phyloP scores from a whole-genome alignment of 805 yeast species.

The Yarrowia keelungensis region DNA sequence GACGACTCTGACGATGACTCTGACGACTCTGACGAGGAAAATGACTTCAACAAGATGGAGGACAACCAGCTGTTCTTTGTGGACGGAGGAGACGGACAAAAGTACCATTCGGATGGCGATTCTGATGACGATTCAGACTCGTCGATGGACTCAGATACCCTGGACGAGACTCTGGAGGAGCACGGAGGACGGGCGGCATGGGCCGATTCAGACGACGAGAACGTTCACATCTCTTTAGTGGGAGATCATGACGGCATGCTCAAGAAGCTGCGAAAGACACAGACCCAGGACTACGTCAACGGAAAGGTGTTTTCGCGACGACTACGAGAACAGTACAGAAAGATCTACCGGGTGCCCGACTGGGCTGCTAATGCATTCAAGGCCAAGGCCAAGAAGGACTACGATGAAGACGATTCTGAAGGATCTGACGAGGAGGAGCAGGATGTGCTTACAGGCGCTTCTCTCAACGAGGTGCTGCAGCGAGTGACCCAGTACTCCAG shows the following conservation, averaged over 20 bases:
- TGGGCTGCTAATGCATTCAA: slow-evolving; percentile 64
- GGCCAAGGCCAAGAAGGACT: slow-evolving; percentile 49
- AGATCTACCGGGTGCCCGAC: slow-evolving; percentile 79
- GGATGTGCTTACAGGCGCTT: slow-evolving; percentile 47
- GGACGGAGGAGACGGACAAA: slow-evolving; percentile 52
- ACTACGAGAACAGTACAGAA: slow-evolving; percentile 72
- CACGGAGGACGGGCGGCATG: slow-evolving; percentile 64
- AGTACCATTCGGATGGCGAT: slow-evolving; percentile 44
- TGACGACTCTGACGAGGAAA: slow-evolving; percentile 49
- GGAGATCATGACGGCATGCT: slow-evolving; percentile 59
- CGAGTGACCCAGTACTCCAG: slow-evolving; percentile 46
- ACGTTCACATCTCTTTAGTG: slow-evolving; percentile 63
- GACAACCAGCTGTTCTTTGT: slow-evolving; percentile 63
- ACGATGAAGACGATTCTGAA: slow-evolving; percentile 46
- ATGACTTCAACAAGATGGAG: slow-evolving; percentile 49
- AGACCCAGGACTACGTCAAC: slow-evolving; percentile 58
- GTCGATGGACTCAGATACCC: slow-evolving; percentile 52
- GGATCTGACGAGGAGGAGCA: slow-evolving; percentile 46
- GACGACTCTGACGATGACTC: slow-evolving; percentile 49
- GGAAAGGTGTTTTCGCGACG: slow-evolving; percentile 70
- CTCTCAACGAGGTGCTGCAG: slow-evolving; percentile 48
- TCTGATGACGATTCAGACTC: slow-evolving; percentile 50
- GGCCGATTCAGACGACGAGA: slow-evolving; percentile 93
- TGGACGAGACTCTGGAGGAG: slow-evolving; percentile 47
- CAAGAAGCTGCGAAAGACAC: slow-evolving; percentile 72